Evolutionary conservation across 768 basidiomycete species (phyloP).

Genomic region (Phylloporus sp.): DNA sequence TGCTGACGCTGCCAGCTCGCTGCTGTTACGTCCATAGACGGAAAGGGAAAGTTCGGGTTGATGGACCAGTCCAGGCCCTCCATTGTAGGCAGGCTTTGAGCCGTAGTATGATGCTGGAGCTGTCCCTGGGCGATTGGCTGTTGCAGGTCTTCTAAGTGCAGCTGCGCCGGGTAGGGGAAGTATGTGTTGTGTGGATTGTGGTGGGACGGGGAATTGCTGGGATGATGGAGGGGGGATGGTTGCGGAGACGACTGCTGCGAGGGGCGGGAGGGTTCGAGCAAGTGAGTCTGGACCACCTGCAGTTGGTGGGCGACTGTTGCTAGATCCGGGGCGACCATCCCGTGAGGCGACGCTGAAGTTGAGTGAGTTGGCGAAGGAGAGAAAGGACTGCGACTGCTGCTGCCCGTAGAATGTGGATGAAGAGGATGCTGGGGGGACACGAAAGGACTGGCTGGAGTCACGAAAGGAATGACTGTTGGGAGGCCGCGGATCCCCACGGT

Average conservation of each 20-base stretch:
- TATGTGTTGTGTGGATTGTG: conserved; percentile 44
- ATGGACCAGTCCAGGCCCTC: conserved; percentile 51
- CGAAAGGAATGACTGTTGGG: conserved; percentile 65
- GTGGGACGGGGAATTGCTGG: conserved; percentile 36
- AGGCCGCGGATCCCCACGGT: conserved; percentile 34
- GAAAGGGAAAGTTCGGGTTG: conserved; percentile 41
- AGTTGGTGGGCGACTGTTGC: conserved; percentile 50
- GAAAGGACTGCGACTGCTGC: conserved; percentile 65
- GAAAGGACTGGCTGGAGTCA: conserved; percentile 80
- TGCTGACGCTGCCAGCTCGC: conserved; percentile 35
- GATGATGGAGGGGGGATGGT: conserved; percentile 48
- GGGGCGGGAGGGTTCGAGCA: conserved; percentile 60
- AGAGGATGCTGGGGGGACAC: conserved; percentile 48
- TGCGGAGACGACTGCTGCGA: conserved; percentile 73
- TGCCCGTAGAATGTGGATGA: conserved; percentile 36
- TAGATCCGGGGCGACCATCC: conserved; percentile 43
- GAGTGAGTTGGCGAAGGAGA: conserved; percentile 48
- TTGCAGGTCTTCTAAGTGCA: conserved; percentile 52
- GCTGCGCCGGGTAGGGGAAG: conserved; percentile 54
- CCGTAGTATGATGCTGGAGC: conserved; percentile 63
- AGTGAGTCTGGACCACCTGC: conserved; percentile 41
- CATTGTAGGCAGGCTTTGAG: conserved; percentile 41
- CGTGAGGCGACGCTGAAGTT: conserved; percentile 39
- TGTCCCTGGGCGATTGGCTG: conserved; percentile 63
- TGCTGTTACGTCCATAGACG: conserved; percentile 35